Conservation (phyloP, 2,329 filamentous ascomycete genomes). For the Penicillium sp. region DNA sequence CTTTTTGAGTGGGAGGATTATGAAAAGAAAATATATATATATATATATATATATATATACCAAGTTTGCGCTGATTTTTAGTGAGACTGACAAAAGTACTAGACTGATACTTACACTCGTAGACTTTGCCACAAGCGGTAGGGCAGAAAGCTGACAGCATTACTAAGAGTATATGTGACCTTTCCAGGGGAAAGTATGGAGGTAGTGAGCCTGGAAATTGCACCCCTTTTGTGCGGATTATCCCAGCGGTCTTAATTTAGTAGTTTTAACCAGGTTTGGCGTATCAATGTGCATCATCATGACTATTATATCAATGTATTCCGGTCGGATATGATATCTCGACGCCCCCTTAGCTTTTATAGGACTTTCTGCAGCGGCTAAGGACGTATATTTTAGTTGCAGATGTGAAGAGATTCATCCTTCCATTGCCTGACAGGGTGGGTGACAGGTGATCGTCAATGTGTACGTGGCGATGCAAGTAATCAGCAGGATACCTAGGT, state of each 20-base stretch:
- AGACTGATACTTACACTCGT: not conserved
- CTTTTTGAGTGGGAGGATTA: not conserved
- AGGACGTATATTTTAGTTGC: not conserved
- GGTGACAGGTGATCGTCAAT: conserved; percentile 8
- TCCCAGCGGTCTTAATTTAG: not conserved
- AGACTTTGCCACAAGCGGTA: not conserved
- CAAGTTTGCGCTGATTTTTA: not conserved
- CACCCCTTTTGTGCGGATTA: not conserved
- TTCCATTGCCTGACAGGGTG: not conserved
- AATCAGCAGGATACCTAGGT: not conserved
- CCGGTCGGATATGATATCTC: not conserved
- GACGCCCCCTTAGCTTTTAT: not conserved
- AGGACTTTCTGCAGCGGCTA: not conserved
- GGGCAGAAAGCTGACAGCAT: not conserved
- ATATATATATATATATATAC: no score
- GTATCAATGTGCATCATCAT: not conserved
- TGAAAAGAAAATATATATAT: no score
- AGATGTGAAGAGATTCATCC: not conserved
- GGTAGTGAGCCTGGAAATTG: not conserved
- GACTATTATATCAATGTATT: not conserved
- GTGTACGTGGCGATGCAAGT: conserved; percentile 1
- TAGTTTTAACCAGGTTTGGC: not conserved
- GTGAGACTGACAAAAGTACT: conserved; percentile 5
- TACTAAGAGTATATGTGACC: not conserved
- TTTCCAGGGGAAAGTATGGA: not conserved